Base-by-base conservation (phyloP, 2,329 filamentous ascomycete species). In the Tolypocladium inflatum region DNA sequence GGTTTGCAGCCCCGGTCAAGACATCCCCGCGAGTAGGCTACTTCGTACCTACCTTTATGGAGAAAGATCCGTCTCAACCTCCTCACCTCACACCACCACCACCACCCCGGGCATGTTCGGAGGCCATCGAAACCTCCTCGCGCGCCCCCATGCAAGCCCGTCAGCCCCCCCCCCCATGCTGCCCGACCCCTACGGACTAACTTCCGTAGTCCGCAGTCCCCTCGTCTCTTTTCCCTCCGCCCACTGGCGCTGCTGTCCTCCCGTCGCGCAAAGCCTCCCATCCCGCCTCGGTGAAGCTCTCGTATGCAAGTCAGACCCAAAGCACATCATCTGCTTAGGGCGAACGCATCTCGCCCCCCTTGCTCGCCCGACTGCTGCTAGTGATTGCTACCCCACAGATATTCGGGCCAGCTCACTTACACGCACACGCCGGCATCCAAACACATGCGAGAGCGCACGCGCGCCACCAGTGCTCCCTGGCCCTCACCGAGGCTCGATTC, bases 401-500 rank as follows among this genome's bases (percentile, higher is more conserved):
- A 7, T 30, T 15, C n/a, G n/a, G n/a, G n/a, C n/a, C 52, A 11
- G 15, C 23, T 4, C 45, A 30, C 33, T 15, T 39, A 39, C 37
- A 15, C 21, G 15, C 37, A 41, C 23, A 0, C 37, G 26, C 4
- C 53, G 10, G 53, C 37, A 19, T 17, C 57, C 54, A 45, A 19
- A 30, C 39, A 53, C 37, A 45, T 51, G 48, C 48, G 48, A n/a
- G 48, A 11, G 17, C 15, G 26, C 48, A 35, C 10, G 5, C 48
- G 30, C 30, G 48, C 48, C 30, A 52, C 17, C 33, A 30, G 19
- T 17, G 19, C 48, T 37, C 30, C 53, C 54, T 45, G n/a, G 30
- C 57, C 21, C 48, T 58, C 57, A 58, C 57, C 57, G 57, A 56
- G 54, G 38, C 21, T 41, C 38, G 53, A 42, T 30, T 35, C 48